phyloP scores from a whole-genome alignment of 495 filamentous ascomycete species.

The Trichocladium uniseriatum region DNA sequence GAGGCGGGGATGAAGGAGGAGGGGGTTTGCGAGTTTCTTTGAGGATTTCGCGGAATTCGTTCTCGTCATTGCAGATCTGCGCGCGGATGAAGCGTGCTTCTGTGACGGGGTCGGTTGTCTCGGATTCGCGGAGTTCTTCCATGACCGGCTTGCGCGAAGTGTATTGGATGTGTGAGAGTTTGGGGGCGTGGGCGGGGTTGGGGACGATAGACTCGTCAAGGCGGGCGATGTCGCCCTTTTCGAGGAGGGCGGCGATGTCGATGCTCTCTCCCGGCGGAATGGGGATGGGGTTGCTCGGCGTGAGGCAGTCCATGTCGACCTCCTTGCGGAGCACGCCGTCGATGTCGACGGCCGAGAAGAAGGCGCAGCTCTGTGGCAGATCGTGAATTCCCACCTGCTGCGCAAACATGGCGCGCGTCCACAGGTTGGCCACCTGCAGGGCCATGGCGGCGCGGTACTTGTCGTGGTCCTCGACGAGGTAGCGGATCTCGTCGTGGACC shows the following conservation, averaged over 20 bases:
- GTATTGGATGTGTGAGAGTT: slow-evolving; percentile 54
- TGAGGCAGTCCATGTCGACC: slow-evolving; percentile 94
- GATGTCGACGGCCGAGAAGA: slow-evolving; percentile 91
- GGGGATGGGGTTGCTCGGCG: slow-evolving; percentile 67
- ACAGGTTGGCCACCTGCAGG: slow-evolving; percentile 86
- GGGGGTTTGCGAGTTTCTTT: slow-evolving; percentile 38
- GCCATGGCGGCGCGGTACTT: slow-evolving; percentile 85
- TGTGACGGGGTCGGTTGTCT: slow-evolving; percentile 27
- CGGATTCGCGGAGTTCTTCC: slow-evolving; percentile 45
- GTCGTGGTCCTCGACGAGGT: slow-evolving; percentile 77
- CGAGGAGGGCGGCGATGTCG: slow-evolving; percentile 66
- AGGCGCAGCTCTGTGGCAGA: slow-evolving; percentile 86
- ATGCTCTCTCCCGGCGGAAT: slow-evolving; percentile 82
- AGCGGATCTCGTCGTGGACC: slow-evolving; percentile 96
- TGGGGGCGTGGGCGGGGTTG: slow-evolving; percentile 31
- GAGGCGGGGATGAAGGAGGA: not conserved
- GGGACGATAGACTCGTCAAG: slow-evolving; percentile 58
- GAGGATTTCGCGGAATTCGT: slow-evolving; percentile 65
- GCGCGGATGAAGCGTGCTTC: slow-evolving; percentile 63
- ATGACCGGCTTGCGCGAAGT: slow-evolving; percentile 69
- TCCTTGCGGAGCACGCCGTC: slow-evolving; percentile 92
- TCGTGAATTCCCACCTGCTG: slow-evolving; percentile 96
- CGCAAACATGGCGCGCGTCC: slow-evolving; percentile 94
- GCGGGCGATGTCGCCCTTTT: slow-evolving; percentile 50
- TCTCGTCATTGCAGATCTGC: slow-evolving; percentile 69